phyloP scores from a whole-genome alignment of 345 rosid genomes.

The Sisymbrium irio region DNA sequence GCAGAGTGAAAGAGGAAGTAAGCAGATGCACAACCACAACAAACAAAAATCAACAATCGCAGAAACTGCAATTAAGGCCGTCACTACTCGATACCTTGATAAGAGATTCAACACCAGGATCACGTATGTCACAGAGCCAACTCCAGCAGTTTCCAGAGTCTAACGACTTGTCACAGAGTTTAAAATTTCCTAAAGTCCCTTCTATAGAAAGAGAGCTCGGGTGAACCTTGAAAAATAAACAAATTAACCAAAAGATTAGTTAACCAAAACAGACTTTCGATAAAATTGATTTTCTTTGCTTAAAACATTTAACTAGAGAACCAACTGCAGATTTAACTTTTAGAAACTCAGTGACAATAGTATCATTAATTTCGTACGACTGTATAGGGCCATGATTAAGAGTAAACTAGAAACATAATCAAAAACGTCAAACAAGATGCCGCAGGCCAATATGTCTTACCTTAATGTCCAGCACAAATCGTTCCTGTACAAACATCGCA shows the following conservation, averaged over 20 bases:
- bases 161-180: slow-evolving; percentile 88
- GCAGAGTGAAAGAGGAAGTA: slow-evolving; percentile 38
- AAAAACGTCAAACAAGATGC: slow-evolving; percentile 7
- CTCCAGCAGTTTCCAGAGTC: slow-evolving; percentile 73
- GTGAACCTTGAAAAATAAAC: slow-evolving; percentile 56
- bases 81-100: slow-evolving; percentile 57
- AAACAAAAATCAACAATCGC: slow-evolving; percentile 17
- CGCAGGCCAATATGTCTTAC: slow-evolving; percentile 38
- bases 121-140: slow-evolving; percentile 98
- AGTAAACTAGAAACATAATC: background rate
- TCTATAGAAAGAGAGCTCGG: slow-evolving; percentile 89
- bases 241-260: slow-evolving; percentile 30
- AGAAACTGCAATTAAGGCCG: background rate
- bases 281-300: slow-evolving; percentile 11
- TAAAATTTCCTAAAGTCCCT: slow-evolving; percentile 93
- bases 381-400: background rate
- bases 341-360: background rate
- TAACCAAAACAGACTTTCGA: background rate
- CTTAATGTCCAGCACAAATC: slow-evolving; percentile 85
- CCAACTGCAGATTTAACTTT: slow-evolving; percentile 6
- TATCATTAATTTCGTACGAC: slow-evolving; percentile 3
- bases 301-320: slow-evolving; percentile 8
- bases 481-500: slow-evolving; percentile 94
- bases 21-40: slow-evolving; percentile 17
- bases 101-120: slow-evolving; percentile 92